Percentiles rank a stretch among this genome's conserved stretches.
These are phyloP conservation scores for Microsporum audouinii DNA, from an alignment of 2,329 filamentous ascomycete species.

Conservation along the genomic window DNA sequence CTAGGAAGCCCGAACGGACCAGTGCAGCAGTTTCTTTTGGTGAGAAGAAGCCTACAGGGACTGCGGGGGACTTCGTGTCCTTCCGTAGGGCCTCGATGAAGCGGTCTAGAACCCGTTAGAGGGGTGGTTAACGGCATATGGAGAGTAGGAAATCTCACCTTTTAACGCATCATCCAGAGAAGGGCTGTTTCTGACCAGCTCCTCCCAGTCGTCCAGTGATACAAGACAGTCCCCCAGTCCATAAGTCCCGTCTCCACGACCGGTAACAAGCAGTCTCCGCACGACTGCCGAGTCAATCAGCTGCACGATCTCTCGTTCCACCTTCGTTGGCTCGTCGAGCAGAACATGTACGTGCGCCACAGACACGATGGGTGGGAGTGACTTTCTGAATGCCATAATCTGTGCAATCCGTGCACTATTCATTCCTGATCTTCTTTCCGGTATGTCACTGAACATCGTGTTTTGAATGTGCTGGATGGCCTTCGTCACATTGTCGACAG, in stretches of 20 bases:
- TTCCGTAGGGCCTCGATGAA: constrained; percentile 39
- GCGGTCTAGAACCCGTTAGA: constrained; percentile 29
- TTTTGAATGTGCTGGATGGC: constrained; percentile 43
- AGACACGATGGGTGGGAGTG: constrained; percentile 47
- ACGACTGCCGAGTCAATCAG: constrained; percentile 41
- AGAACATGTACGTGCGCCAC: constrained; percentile 51
- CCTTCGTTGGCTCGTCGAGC: constrained; percentile 44
- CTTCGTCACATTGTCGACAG: constrained; percentile 40
- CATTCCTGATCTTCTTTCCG: constrained; percentile 47
- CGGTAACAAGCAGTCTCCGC: constrained; percentile 45
- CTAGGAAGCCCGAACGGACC: constrained; percentile 45
- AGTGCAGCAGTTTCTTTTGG: constrained; percentile 39
- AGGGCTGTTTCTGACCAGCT: constrained; percentile 27
- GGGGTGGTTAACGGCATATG: not conserved
- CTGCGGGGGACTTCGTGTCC: constrained; percentile 38
- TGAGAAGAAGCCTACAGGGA: constrained; percentile 36
- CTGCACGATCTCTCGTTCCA: constrained; percentile 48
- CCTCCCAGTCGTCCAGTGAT: constrained; percentile 42
- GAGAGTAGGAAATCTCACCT: constrained; percentile 17
- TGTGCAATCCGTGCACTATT: constrained; percentile 50
- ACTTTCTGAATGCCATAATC: constrained; percentile 45
- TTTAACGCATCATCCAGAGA: constrained; percentile 27
- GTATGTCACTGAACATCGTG: constrained; percentile 47
- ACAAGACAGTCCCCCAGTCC: constrained; percentile 50
- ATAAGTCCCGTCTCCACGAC: constrained; percentile 44